Percentiles rank a stretch among this genome's conserved stretches.
Conservation (phyloP, 2,329 filamentous ascomycete species). For the Colletotrichum higginsianum region DNA sequence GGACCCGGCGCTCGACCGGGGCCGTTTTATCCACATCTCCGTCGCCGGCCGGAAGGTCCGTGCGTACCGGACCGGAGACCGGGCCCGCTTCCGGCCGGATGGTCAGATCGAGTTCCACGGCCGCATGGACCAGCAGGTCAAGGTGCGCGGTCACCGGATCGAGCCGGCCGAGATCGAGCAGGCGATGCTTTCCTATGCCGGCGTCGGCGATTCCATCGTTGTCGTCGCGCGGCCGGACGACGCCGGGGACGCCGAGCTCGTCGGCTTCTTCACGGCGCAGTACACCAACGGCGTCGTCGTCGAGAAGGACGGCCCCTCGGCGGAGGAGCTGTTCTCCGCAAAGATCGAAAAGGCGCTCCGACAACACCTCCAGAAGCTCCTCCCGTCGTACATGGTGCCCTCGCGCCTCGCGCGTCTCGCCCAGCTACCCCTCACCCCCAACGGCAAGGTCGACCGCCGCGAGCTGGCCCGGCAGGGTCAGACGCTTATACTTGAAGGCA, state of each 20-base stretch:
- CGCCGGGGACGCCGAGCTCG: background rate
- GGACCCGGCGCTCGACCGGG: conserved; percentile 24
- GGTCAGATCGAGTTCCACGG: conserved; percentile 48
- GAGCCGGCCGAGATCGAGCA: conserved; percentile 49
- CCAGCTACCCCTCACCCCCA: conserved; percentile 47
- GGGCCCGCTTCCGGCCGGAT: conserved; percentile 35
- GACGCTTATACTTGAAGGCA: background rate
- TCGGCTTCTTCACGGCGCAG: background rate
- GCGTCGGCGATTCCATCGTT: conserved; percentile 43
- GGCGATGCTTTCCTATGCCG: conserved; percentile 26
- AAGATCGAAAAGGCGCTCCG: background rate
- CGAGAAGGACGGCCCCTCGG: background rate
- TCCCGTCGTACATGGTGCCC: conserved; percentile 48
- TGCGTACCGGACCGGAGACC: conserved; percentile 49
- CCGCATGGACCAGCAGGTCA: conserved; percentile 49
- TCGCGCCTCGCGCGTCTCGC: conserved; percentile 43
- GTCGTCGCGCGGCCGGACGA: conserved; percentile 22
- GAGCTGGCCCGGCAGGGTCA: background rate
- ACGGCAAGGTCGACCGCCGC: conserved; percentile 46
- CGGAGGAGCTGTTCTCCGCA: background rate
- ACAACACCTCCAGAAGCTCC: background rate
- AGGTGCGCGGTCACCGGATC: conserved; percentile 50
- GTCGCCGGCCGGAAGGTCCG: conserved; percentile 20
- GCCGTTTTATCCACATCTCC: conserved; percentile 42
- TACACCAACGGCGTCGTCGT: background rate